Base-by-base conservation (phyloP, 2,329 filamentous ascomycete genomes). In the Cordyceps cateniannulata region DNA sequence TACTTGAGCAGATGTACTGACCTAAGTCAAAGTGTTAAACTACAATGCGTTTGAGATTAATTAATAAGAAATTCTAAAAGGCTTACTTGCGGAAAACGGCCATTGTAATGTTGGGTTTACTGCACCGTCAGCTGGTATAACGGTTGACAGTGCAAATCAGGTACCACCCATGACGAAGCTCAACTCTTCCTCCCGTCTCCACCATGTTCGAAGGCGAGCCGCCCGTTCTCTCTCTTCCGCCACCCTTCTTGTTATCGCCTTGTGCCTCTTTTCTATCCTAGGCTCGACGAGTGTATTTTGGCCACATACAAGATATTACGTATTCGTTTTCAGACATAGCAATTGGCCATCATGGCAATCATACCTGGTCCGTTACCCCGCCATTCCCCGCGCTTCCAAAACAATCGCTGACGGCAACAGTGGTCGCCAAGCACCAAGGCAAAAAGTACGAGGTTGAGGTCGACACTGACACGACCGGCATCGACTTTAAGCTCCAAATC, bases 361-460 rank as follows among this genome's bases (percentile, higher is more conserved):
- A 79, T 85, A 72, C 76, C 79, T 70, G 78, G 83, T 85, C 71
- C 70, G 76, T 70, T 61, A 62, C 64, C 65, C 62, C 64, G 63
- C 67, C 62, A 63, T 44, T 44, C 52, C 49, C 38, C 44, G 40
- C 20, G 45, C 29, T 40, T 14, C 62, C 24, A 45, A 47, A 56
- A 56, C 45, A 60, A 35, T 24, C 8, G 18, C 38, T 51, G 60
- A 51, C 29, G 25, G 27, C 29, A 14, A 14, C 65, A 96, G 93
- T 99, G 67, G 82, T 92, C 72, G 88, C 99, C 67, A 98, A 96
- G 77, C 93, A 99, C 74, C 87, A 92, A 72, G 93, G 93, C 78
- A 97, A 95, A 75, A 93, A 93, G 73, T 89, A 98, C 79, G 87
- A 98, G 71, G 85, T 99, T 73, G 93, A 98, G 64, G 85, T 99